Evolutionary conservation across 2,329 filamentous ascomycete species (phyloP).

Genomic region (Huntiella moniliformis): DNA sequence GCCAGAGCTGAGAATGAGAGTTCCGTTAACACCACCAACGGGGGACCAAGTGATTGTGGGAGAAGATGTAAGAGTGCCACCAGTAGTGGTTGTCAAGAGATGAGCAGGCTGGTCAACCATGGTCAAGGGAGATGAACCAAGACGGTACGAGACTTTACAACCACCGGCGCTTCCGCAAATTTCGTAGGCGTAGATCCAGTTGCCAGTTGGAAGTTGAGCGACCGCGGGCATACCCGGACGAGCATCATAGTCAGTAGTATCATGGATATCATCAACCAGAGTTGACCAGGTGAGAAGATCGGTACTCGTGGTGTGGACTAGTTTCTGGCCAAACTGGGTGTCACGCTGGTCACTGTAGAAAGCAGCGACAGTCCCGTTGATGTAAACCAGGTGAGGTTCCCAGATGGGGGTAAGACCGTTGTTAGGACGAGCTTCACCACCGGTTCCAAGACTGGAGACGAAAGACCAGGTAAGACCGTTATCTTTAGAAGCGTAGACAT

Average conservation of each 20-base stretch:
- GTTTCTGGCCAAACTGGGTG: constrained; percentile 46
- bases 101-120: constrained; percentile 19
- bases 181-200: constrained; percentile 48
- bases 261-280: constrained; percentile 42
- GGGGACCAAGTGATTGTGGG: constrained; percentile 28
- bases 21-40: constrained; percentile 26
- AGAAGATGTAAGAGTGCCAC: constrained; percentile 18
- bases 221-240: constrained; percentile 53
- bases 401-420: constrained; percentile 52
- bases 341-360: constrained; percentile 59
- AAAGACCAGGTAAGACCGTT: constrained; percentile 46
- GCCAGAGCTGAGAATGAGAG: constrained; percentile 24
- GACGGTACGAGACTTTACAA: constrained; percentile 28
- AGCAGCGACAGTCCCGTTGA: constrained; percentile 39
- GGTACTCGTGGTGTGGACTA: constrained; percentile 42
- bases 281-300: constrained; percentile 42
- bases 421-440: constrained; percentile 40
- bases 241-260: constrained; percentile 32
- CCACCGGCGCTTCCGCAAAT: constrained; percentile 29
- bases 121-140: constrained; percentile 20
- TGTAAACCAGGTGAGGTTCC: constrained; percentile 48
- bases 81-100: constrained; percentile 18
- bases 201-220: constrained; percentile 34
- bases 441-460: constrained; percentile 44
- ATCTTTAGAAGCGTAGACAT: constrained; percentile 47